phyloP scores from a whole-genome alignment of 2,329 filamentous ascomycete species.

The Mycogone perniciosa region DNA sequence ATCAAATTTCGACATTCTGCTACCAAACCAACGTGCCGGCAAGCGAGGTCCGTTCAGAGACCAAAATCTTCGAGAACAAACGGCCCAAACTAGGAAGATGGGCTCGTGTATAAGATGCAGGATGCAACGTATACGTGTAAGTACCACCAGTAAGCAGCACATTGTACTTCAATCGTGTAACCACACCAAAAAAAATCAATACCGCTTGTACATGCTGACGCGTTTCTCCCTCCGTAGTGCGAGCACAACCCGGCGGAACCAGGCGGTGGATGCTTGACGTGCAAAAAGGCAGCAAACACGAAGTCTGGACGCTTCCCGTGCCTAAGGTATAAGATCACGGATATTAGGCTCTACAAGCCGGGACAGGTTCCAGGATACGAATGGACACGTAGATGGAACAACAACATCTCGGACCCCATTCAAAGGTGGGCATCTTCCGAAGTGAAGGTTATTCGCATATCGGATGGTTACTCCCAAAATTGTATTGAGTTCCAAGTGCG shows the following conservation, averaged over 20 bases:
- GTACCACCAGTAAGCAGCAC: conserved; percentile 20
- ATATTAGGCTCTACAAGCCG: conserved; percentile 52
- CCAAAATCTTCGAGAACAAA: conserved; percentile 43
- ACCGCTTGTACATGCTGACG: background rate
- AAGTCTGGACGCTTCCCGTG: conserved; percentile 51
- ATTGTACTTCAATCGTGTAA: background rate
- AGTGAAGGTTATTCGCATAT: conserved; percentile 43
- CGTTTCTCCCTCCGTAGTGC: conserved; percentile 36
- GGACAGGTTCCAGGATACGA: conserved; percentile 52
- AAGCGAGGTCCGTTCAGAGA: conserved; percentile 50
- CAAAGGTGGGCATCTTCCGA: conserved; percentile 49
- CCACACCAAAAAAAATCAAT: background rate
- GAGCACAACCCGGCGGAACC: conserved; percentile 43
- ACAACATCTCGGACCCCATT: conserved; percentile 49
- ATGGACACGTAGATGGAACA: conserved; percentile 54
- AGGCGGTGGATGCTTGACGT: conserved; percentile 45
- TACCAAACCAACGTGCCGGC: conserved; percentile 27
- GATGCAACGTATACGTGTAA: conserved; percentile 56
- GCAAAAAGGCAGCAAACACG: conserved; percentile 44
- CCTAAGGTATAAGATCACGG: conserved; percentile 54
- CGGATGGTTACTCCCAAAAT: conserved; percentile 47
- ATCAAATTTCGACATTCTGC: conserved; percentile 23
- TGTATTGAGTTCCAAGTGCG: conserved; percentile 46
- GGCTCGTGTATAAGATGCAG: conserved; percentile 55
- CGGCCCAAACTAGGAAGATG: conserved; percentile 50